Evolutionary conservation across 1,284 basidiomycete genomes (phyloP).

Genomic region (Melampsora abietis-canadensis): DNA sequence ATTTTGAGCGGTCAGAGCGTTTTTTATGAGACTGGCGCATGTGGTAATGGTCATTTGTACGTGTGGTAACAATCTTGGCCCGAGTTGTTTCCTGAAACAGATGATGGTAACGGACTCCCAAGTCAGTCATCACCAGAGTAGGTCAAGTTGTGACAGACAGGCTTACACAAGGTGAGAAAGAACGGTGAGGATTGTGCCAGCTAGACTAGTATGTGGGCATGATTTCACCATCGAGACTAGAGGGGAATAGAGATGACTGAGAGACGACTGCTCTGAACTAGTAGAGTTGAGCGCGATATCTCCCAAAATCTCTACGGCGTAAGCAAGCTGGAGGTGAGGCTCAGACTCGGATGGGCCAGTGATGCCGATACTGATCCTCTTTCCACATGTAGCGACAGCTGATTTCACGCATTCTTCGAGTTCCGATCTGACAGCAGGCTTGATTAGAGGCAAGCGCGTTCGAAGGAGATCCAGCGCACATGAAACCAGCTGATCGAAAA

Average conservation of each 20-base stretch:
- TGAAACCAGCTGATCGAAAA: constrained; percentile 20
- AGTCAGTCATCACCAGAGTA: neutral
- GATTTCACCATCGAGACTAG: constrained; percentile 12
- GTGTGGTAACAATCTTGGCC: constrained; percentile 25
- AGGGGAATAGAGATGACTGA: constrained; percentile 33
- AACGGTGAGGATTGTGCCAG: constrained; percentile 15
- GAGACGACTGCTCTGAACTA: constrained; percentile 26
- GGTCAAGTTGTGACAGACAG: neutral
- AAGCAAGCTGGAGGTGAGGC: neutral
- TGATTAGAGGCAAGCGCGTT: constrained; percentile 27
- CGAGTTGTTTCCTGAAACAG: constrained; percentile 16
- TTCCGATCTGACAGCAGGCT: constrained; percentile 29
- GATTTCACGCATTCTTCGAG: constrained; percentile 31
- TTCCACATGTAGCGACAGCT: constrained; percentile 25
- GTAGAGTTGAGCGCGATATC: constrained; percentile 23
- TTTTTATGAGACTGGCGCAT: constrained; percentile 15
- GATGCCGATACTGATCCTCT: constrained; percentile 16
- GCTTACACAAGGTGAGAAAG: constrained; percentile 33
- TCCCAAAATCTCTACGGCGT: constrained; percentile 34
- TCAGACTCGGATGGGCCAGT: constrained; percentile 17
- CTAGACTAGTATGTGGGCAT: constrained; percentile 3
- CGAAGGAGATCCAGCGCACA: constrained; percentile 31
- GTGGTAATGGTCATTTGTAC: constrained; percentile 25
- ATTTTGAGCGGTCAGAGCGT: neutral
- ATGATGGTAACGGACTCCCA: neutral